These are phyloP conservation scores for Xylaria sp. DNA, from an alignment of 2,329 filamentous ascomycete genomes.

Conservation along the genomic window DNA sequence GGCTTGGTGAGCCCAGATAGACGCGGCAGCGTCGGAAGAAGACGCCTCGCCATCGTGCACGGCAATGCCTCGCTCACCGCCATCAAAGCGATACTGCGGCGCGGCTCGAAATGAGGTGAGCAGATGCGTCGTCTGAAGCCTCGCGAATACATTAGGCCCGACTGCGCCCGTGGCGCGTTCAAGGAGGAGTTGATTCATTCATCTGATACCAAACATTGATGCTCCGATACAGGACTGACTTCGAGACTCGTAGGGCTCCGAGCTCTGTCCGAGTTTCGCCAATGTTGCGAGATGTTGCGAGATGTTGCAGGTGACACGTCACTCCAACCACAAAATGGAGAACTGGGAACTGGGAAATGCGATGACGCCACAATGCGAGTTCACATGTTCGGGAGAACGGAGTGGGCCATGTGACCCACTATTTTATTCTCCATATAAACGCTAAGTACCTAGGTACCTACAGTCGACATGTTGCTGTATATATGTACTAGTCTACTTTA, in stretches of 20 bases:
- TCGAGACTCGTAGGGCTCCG: neutral
- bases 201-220: slow-evolving; percentile 47
- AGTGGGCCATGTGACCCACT: neutral
- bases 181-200: slow-evolving; percentile 79
- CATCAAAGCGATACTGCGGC: slow-evolving; percentile 72
- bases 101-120: slow-evolving; percentile 72
- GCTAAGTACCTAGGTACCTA: too few species aligned
- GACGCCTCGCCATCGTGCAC: slow-evolving; percentile 36
- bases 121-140: slow-evolving; percentile 68
- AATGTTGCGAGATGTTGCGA: neutral
- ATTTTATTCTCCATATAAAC: neutral
- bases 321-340: neutral
- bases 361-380: neutral
- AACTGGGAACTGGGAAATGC: neutral
- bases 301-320: neutral
- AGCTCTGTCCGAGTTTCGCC: neutral
- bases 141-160: slow-evolving; percentile 66
- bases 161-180: slow-evolving; percentile 76
- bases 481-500: neutral
- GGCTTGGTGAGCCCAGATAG: slow-evolving; percentile 71
- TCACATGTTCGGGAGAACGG: neutral
- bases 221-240: neutral
- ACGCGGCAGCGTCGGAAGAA: slow-evolving; percentile 41
- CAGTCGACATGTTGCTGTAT: too few species aligned
- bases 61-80: slow-evolving; percentile 52